Base-by-base conservation (phyloP, 768 basidiomycete genomes). In the Boletus eberwhitei region DNA sequence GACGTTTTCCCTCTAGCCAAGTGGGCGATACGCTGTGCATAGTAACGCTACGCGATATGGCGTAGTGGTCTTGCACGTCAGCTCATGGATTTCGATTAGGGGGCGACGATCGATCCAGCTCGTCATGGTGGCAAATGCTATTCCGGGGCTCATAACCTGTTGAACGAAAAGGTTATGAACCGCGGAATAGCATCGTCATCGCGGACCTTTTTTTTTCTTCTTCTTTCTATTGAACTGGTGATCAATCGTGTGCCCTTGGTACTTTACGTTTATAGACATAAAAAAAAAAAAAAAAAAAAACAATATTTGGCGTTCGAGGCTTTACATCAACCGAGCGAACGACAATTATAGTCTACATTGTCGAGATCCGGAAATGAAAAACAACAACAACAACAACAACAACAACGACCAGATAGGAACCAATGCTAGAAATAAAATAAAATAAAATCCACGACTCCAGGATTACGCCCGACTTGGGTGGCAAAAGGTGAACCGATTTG, bases 61-160 rank as follows among this genome's bases (percentile, higher is more conserved):
- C 56, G 54, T 37, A 54, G 46, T 19, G 44, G 64, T 57, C 41
- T 47, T 48, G 54, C 44, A 24, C 43, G 17, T 29, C 6, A 17
- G 22, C 40, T 21, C 21, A 11, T 3, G 8, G 32, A 22, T 26
- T n/a, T 44, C 5, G 13, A 21, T 40, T 43, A 43, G 36, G 46
- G 46, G 22, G 40, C 7, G 44, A 32, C 17, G 38, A 54, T 40
- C 49, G 43, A 58, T 60, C 59, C 38, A 56, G 39, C 40, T 8
- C 50, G 14, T n/a, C 50, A 1, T 36, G 49, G 49, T 65, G 63
- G 58, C 57, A 52, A 8, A 38, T 37, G 38, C 21, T 56, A 61
- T 65, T 60, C 44, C 65, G 16, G 61, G 65, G 60, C 65, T 68
- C 65, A 65, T 68, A 62, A 65, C 62, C 65, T 64, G 0, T 45